Evolutionary conservation across 2,329 filamentous ascomycete genomes (phyloP).

Genomic region (Beauveria sp.): DNA sequence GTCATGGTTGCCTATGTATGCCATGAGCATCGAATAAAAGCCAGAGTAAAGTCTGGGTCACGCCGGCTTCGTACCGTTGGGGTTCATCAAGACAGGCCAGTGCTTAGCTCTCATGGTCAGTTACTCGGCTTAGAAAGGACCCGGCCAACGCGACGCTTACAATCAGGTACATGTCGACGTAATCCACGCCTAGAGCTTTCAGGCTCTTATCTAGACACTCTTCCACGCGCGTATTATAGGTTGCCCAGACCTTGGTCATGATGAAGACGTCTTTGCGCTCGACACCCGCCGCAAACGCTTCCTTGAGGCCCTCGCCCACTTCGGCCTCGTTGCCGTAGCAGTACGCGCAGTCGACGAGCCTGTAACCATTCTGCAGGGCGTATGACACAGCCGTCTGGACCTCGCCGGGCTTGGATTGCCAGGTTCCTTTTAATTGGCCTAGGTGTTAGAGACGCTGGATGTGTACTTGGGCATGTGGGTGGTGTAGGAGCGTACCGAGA

Average conservation of each 20-base stretch:
- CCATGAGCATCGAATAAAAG: neutral
- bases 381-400: conserved; percentile 50
- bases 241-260: conserved; percentile 79
- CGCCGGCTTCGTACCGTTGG: conserved; percentile 42
- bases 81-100: conserved; percentile 77
- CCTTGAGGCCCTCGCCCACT: conserved; percentile 69
- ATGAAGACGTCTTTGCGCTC: conserved; percentile 77
- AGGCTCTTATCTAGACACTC: conserved; percentile 65
- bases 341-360: conserved; percentile 63
- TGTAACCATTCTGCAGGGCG: conserved; percentile 50
- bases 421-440: conserved; percentile 43
- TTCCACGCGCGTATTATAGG: conserved; percentile 64
- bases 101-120: conserved; percentile 37
- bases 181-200: conserved; percentile 65
- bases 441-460: neutral
- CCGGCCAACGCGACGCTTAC: conserved; percentile 20
- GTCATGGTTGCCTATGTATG: conserved; percentile 53
- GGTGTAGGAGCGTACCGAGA: conserved; percentile 38
- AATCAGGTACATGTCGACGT: conserved; percentile 73
- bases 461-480: neutral
- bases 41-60: neutral
- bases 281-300: conserved; percentile 61
- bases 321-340: conserved; percentile 78
- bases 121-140: neutral
- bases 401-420: conserved; percentile 54